A percentile compares a stretch with the other conserved stretches of the same genome.
Evolutionary conservation across 306 rosid genomes (phyloP).

Genomic region (Cyamopsis tetragonoloba): DNA sequence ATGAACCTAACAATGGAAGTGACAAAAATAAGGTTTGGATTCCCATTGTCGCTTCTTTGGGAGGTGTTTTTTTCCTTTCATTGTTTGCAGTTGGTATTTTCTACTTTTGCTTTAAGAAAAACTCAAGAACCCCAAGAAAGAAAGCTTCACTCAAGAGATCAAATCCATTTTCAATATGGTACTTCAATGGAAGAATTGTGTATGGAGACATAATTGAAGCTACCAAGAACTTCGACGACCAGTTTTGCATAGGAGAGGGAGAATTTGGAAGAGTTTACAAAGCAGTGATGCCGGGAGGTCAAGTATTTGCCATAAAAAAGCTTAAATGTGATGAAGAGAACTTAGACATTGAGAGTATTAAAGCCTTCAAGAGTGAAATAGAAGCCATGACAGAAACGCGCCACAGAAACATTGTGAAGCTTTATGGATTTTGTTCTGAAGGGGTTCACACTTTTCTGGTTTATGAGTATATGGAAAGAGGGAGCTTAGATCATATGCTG

Average conservation of each 20-base stretch:
- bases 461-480: slow-evolving; percentile 45
- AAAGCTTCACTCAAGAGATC: neutral
- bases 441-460: slow-evolving; percentile 40
- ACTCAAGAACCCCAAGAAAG: neutral
- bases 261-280: slow-evolving; percentile 40
- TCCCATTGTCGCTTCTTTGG: slow-evolving; percentile 31
- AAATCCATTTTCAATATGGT: slow-evolving; percentile 35
- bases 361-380: slow-evolving; percentile 31
- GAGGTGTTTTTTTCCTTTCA: slow-evolving; percentile 24
- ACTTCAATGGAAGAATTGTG: slow-evolving; percentile 40
- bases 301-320: slow-evolving; percentile 48
- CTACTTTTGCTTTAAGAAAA: slow-evolving; percentile 12
- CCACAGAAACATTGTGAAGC: slow-evolving; percentile 48
- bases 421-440: slow-evolving; percentile 42
- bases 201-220: slow-evolving; percentile 43
- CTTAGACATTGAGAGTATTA: slow-evolving; percentile 27
- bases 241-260: slow-evolving; percentile 43
- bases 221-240: slow-evolving; percentile 33
- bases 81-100: slow-evolving; percentile 2
- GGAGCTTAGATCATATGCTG: slow-evolving; percentile 30
- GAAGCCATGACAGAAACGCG: slow-evolving; percentile 38
- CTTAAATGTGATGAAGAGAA: slow-evolving; percentile 33
- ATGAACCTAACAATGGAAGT: slow-evolving; percentile 3
- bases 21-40: slow-evolving; percentile 13
- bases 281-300: slow-evolving; percentile 33